A percentile compares a stretch with the other conserved stretches of the same genome.
Evolutionary conservation across 164 flowering plant species (phyloP).

Genomic region (Berberis thunbergii): DNA sequence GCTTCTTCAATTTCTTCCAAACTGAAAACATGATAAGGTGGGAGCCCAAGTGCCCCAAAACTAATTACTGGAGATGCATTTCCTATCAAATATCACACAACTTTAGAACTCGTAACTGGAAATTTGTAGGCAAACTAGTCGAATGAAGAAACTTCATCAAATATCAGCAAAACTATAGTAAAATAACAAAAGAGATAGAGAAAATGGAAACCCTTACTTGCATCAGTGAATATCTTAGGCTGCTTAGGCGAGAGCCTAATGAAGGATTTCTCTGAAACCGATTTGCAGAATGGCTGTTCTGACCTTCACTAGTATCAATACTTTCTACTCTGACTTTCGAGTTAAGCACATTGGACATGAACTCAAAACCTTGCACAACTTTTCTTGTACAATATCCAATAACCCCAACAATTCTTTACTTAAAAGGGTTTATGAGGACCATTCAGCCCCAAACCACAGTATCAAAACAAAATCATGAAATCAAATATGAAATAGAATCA

Average conservation of each 20-base stretch:
- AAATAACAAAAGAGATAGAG: neutral
- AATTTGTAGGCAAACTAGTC: neutral
- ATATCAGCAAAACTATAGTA: no score
- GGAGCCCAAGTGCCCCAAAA: slow-evolving; percentile 48
- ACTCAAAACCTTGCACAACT: no score
- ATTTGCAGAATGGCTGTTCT: slow-evolving; percentile 14
- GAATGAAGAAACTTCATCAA: no score
- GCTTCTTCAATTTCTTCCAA: slow-evolving; percentile 83
- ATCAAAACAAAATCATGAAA: no score
- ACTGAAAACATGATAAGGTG: slow-evolving; percentile 51
- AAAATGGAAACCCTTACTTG: slow-evolving; percentile 35
- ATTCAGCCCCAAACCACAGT: no score
- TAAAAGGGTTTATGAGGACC: no score
- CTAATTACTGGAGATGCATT: slow-evolving; percentile 45
- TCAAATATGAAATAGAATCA: no score
- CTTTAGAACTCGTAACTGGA: neutral
- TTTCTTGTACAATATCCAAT: no score
- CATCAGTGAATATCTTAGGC: slow-evolving; percentile 22
- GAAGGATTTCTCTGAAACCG: slow-evolving; percentile 24
- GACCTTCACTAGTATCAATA: slow-evolving; percentile 13
- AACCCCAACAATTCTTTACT: no score
- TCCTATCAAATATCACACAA: slow-evolving; percentile 20
- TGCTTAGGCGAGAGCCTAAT: slow-evolving; percentile 28
- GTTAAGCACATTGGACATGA: no score
- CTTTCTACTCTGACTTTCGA: no score